Percentiles rank a stretch among this genome's conserved stretches.
phyloP scores from a whole-genome alignment of 139 green algal species.

The Pleodorina starrii region DNA sequence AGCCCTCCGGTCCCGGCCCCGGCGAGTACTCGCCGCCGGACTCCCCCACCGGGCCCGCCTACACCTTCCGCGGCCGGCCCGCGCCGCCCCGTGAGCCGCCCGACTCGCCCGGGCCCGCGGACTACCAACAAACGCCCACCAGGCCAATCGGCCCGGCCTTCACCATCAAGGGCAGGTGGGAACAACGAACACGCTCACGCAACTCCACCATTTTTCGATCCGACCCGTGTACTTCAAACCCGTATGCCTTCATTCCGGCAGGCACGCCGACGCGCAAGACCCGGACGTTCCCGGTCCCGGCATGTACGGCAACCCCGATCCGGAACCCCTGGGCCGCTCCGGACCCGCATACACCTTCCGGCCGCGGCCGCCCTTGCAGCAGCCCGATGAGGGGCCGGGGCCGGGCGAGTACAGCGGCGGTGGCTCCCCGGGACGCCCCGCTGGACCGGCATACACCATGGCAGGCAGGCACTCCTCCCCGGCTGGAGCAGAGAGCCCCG shows the following conservation, averaged over 20 bases:
- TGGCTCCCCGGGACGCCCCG: neutral
- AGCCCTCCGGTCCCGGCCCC: neutral
- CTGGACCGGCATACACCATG: slow-evolving; percentile 55
- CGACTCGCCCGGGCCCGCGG: slow-evolving; percentile 43
- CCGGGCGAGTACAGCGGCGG: slow-evolving; percentile 54
- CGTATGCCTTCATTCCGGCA: neutral
- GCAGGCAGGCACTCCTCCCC: neutral
- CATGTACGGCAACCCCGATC: slow-evolving; percentile 37
- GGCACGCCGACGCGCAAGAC: slow-evolving; percentile 2
- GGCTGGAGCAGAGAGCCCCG: neutral
- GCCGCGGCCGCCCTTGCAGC: neutral
- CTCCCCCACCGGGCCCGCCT: slow-evolving; percentile 30
- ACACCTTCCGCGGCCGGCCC: slow-evolving; percentile 4
- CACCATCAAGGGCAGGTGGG: slow-evolving; percentile 55
- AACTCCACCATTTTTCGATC: too few relatives aligned
- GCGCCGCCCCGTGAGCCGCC: neutral
- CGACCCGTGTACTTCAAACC: neutral
- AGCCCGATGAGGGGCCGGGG: slow-evolving; percentile 1
- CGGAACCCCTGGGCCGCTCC: slow-evolving; percentile 20
- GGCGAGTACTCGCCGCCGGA: slow-evolving; percentile 14
- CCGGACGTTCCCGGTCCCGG: slow-evolving; percentile 50
- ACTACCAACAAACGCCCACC: slow-evolving; percentile 3
- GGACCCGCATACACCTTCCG: slow-evolving; percentile 54
- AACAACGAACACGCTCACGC: too few relatives aligned
- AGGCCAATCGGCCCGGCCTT: slow-evolving; percentile 42